Evolutionary conservation across 306 rosid species (phyloP), one percentile per base, ranked within the genome.

Genomic region (Calophaca sinica): DNA sequence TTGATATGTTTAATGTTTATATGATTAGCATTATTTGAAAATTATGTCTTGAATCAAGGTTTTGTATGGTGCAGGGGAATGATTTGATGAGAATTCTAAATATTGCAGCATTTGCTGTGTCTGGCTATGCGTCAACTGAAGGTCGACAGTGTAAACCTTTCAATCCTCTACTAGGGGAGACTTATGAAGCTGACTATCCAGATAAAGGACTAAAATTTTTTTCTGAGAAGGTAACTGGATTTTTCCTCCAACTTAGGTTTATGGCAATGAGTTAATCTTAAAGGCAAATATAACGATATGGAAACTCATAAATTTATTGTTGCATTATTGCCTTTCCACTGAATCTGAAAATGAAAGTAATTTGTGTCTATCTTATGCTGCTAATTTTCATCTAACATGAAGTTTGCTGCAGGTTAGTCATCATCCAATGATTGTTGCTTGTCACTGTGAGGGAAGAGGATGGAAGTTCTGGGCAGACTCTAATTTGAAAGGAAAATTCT

Each of bases 121-220:
- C 99, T 77, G 90, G 99, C 70, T 94, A 94, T 85, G 96, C 99
- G 5, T 94, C 98, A 57, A 94, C 99, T 36, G 92, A 94, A 89
- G 99, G 99, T 14, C 90, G 99, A 53, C 99, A 92, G 66, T 94
- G 99, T 83, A 94, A 94, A 87, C 99, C 99, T 75, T 94, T 94
- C 82, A 92, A 94, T 86, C 99, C 98, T 80, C 89, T 94, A 53
- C 97, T 94, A 36, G 99, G 99, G 82, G 99, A 92, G 84, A 94
- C 98, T 39, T 94, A 92, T 6, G 99, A 94, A 83, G 99, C 93
- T 59, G 98, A 94, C 82, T 92, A 94, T 87, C 98, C 99, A 11
- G 99, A 94, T 74, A 92, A 94, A 86, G 99, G 99, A 72, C 88
- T 92, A 10, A 84, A 55, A 70, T 94, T 94, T 85, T 94, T 92